Evolutionary conservation across 1,284 basidiomycete species (phyloP), one percentile per base, ranked within the genome.

Genomic region (Leucoagaricus sp.): DNA sequence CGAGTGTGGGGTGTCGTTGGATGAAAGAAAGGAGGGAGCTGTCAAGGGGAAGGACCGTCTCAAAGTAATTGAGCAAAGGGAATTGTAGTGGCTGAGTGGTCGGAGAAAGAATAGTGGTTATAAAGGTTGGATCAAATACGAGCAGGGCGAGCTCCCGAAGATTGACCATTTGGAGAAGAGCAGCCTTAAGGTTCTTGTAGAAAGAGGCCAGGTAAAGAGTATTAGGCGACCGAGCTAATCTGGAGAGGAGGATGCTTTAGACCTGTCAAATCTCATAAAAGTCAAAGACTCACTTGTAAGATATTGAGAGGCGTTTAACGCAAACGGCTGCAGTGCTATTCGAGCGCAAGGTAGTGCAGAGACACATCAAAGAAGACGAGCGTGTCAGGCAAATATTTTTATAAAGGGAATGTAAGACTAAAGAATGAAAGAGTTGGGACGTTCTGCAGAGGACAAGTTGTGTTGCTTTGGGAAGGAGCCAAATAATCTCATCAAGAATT

Each of bases 31-130:
- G 63, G 38, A 74, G 64, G 1, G 61, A 51, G 23, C 48, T 28
- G 4, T 68, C 69, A 40, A 72, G 68, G 21, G 66, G 63, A 26
- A 72, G 65, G 47, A 65, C 63, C 54, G 69, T 72, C 57, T 72
- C 67, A 58, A 73, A 71, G 47, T 69, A 68, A 29, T 55, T 58
- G 23, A 74, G 67, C 0, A 53, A 55, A 17, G 67, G 69, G 29
- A 73, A 66, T 4, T 5, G 21, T 10, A 45, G 51, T 15, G 6
- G 55, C 49, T 57, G 58, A 61, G 38, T 59, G 49, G 19, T 55
- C 52, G 49, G 1, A 4, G 31, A 53, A 13, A 53, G 28, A 9
- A 73, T 63, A 49, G 64, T 55, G 6, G 53, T 56, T 52, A 64
- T 58, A 60, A 68, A 67, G 28, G 60, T 53, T 17, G 65, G 64